Base-by-base conservation (phyloP, 1,284 basidiomycete genomes). In the Rhodotorula sp. region DNA sequence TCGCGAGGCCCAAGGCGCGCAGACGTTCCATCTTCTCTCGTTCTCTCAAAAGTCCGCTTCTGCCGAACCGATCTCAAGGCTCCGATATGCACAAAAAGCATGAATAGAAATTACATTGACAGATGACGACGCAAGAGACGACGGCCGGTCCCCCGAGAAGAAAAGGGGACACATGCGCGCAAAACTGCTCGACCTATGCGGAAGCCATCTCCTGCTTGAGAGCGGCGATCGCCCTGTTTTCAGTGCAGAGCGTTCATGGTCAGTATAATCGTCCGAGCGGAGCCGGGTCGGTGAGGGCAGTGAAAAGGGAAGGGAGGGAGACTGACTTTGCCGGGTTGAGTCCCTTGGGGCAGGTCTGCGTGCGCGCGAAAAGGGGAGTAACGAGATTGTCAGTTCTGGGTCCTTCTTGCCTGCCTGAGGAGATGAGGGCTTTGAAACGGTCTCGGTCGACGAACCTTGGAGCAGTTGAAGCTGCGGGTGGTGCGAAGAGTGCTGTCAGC, bases 381-480 rank as follows among this genome's bases (percentile, higher is more conserved):
- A 57, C 23, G 26, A 21, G 48, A 18, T 5, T 18, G 15, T 49
- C 48, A 48, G 47, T 28, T 10, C 34, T 28, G 47, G 28, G n/a
- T 63, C 28, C 23, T 12, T n/a, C 31, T 10, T 26, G 23, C 14
- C 15, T 50, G 38, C 28, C 28, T 28, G 28, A 3, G 28, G 28
- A 28, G 28, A 28, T 28, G 28, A 28, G 28, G 28, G 28, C 28
- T 28, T 28, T 28, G 28, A 28, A 28, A 28, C 28, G 28, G 28
- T 28, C 28, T 28, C 28, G 28, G 28, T 28, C 28, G 28, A 28
- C 28, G 28, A 34, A 43, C 28, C 70, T 62, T 68, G 47, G 48
- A 54, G 50, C 38, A 60, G 85, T 97, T 97, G 86, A 97, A 95
- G 83, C 97, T 97, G 69, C 73, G 83, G 80, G 85, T 93, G 38